These are phyloP conservation scores for Trypanosoma caninum DNA, from an alignment of 208 protist species.

Conservation along the genomic window DNA sequence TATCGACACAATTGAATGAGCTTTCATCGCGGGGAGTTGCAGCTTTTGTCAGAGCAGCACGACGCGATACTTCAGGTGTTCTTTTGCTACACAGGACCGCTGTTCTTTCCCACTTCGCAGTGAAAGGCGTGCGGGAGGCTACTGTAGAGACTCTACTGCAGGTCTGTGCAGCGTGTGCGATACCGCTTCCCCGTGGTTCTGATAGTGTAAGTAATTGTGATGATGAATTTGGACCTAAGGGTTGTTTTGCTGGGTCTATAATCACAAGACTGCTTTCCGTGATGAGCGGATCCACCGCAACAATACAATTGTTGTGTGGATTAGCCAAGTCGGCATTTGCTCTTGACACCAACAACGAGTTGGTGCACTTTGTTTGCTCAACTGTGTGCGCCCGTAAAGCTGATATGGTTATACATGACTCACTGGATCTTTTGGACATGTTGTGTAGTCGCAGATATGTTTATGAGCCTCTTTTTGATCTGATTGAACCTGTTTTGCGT, in stretches of 20 bases:
- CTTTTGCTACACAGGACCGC: constrained; percentile 22
- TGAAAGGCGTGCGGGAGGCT: constrained; percentile 16
- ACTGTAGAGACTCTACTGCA: constrained; percentile 24
- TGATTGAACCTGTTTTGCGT: constrained; percentile 24
- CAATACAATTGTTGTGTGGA: constrained; percentile 6
- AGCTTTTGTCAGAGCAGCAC: constrained; percentile 28
- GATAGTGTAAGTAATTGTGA: neutral
- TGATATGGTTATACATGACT: constrained; percentile 2
- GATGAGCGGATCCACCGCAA: constrained; percentile 4
- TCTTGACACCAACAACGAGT: constrained; percentile 13
- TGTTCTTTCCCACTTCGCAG: constrained; percentile 11
- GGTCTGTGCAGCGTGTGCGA: constrained; percentile 19
- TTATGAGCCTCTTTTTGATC: constrained; percentile 46
- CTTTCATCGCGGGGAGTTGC: constrained; percentile 26
- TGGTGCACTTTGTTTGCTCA: constrained; percentile 21
- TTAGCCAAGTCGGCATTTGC: constrained; percentile 8
- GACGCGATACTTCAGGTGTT: constrained; percentile 29
- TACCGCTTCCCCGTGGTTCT: constrained; percentile 27
- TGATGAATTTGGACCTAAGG: neutral
- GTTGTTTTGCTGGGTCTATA: constrained; percentile 15
- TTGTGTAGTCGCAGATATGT: constrained; percentile 23
- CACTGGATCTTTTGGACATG: constrained; percentile 15
- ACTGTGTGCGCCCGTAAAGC: constrained; percentile 3
- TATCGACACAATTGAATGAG: constrained; percentile 9
- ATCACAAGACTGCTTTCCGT: constrained; percentile 21